Evolutionary conservation across 2,329 filamentous ascomycete genomes (phyloP), one percentile per base, ranked within the genome.

Genomic region (Penicillium sp.): DNA sequence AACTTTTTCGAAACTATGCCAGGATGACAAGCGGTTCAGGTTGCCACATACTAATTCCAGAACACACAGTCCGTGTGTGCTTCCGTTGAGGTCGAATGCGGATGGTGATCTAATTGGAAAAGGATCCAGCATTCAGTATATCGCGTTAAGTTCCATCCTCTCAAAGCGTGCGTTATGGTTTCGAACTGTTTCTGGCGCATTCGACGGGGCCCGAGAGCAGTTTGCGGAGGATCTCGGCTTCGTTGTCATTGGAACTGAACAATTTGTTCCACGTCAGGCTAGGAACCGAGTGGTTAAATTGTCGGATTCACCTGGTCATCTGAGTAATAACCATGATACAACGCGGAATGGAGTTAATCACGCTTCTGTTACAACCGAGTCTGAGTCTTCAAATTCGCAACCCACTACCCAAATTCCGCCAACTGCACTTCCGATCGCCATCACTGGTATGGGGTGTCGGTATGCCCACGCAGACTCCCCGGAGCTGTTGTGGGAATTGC

Each of bases 381-480:
- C 8, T 2, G 27, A 29, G 27, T 2, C 5, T 4, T 4, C 2
- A 29, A 29, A 29, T 4, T 29, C 27, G 8, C 27, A 29, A 29
- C 5, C 5, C 2, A 29, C 27, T 6, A 29, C 4, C 27, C 5
- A 29, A 29, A 29, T 2, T 29, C 27, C 27, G 5, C 8, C 5
- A 4, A 29, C 27, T 9, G 27, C 27, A 29, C 4, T 7, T 29
- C 27, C 50, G 3, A 53, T 53, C 8, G 50, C 50, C 2, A 53
- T 53, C 19, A 31, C 29, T 12, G 50, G 50, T 0, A 53, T 53
- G 50, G 50, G 25, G 6, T 23, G 50, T 3, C 39, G 50, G 19
- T 53, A 53, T 44, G n/a, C 50, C 13, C 50, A 53, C 5, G 50
- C 41, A 2, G 41, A 53, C 13, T 53, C 50, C 2, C n/a, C 29